Evolutionary conservation across 148 eudicot genomes (phyloP).

Genomic region (Chenopodium quinoa): DNA sequence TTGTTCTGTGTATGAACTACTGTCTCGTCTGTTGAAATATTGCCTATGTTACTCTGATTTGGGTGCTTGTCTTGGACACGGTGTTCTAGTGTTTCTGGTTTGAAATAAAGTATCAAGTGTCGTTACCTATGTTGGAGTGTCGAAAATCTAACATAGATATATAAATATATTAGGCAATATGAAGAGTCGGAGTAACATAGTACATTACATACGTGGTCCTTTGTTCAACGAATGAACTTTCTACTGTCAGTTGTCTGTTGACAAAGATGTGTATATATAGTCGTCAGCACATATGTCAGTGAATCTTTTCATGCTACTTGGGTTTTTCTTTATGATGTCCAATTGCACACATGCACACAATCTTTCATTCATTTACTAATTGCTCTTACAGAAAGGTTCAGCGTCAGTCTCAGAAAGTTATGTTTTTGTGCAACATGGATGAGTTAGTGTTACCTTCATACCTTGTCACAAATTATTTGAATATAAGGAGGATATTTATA

Average conservation of each 20-base stretch:
- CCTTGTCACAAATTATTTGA: not conserved
- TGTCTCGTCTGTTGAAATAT: constrained; percentile 8
- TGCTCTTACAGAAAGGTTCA: not conserved
- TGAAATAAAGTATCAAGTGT: not conserved
- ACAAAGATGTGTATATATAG: not conserved
- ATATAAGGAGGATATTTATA: not conserved
- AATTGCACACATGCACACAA: not conserved
- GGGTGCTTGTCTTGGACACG: not conserved
- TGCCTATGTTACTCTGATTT: not conserved
- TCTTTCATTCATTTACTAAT: not conserved
- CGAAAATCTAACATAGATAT: no score
- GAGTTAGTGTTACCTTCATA: no score
- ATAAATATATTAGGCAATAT: not conserved
- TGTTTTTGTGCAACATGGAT: not conserved
- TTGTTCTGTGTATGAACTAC: not conserved
- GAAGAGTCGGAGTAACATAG: not conserved
- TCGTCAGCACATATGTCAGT: constrained; percentile 2
- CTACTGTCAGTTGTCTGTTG: not conserved
- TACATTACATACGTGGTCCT: not conserved
- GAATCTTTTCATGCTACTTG: constrained; percentile 1
- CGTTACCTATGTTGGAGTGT: not conserved
- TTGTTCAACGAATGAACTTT: not conserved
- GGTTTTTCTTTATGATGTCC: not conserved
- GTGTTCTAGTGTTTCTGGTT: not conserved
- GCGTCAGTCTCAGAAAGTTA: not conserved